Conservation (phyloP, 768 basidiomycete species). For the Naganishia onofrii region DNA sequence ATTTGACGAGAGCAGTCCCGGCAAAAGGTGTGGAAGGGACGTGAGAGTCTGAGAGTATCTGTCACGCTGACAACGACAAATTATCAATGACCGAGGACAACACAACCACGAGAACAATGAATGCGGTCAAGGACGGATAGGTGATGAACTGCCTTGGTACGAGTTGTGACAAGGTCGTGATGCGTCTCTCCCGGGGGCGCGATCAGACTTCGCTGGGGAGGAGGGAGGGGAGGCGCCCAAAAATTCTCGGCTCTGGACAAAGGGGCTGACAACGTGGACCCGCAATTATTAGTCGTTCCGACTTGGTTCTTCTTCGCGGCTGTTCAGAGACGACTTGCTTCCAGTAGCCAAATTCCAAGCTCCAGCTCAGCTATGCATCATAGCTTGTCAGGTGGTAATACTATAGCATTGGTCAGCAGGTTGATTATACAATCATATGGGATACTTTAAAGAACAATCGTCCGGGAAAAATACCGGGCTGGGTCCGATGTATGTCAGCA, state of each 20-base stretch:
- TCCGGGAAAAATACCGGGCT: background rate
- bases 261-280: conserved; percentile 22
- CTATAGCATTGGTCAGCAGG: conserved; percentile 4
- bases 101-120: background rate
- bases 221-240: background rate
- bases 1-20: conserved; percentile 4
- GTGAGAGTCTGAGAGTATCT: background rate
- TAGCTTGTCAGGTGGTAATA: background rate
- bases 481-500: background rate
- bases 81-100: background rate
- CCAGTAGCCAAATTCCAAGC: too few relatives aligned
- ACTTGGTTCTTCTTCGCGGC: background rate
- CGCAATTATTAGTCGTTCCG: background rate
- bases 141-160: background rate
- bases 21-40: conserved; percentile 2
- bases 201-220: background rate
- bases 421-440: background rate
- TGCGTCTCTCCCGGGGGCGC: too few relatives aligned
- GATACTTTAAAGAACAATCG: background rate
- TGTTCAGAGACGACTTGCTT: background rate
- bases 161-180: background rate
- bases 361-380: background rate
- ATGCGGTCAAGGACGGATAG: too few relatives aligned
- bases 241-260: conserved; percentile 17
- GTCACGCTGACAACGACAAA: background rate